Conservation (phyloP, 179 eudicot genomes). For the Pouteria campechiana region DNA sequence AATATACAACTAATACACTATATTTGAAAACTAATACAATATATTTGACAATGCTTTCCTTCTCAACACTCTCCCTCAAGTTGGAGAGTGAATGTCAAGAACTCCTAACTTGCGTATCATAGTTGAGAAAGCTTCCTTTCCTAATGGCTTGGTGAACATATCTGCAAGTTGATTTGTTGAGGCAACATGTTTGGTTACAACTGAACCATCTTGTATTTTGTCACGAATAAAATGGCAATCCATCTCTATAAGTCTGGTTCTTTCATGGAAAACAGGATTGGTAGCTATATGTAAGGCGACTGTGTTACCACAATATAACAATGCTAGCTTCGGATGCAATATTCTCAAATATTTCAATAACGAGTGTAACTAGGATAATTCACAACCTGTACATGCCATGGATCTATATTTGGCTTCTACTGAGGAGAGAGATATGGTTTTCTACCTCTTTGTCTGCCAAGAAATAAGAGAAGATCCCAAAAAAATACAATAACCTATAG, state of each 20-base stretch:
- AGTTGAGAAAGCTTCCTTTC: not conserved
- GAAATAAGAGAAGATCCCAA: not conserved
- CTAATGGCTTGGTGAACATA: conserved; percentile 2
- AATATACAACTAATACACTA: not conserved
- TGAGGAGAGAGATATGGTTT: not conserved
- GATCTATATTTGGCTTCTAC: not conserved
- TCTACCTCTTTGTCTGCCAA: not conserved
- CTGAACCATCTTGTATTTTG: no score
- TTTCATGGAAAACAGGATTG: conserved; percentile 8
- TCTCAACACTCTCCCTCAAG: not conserved
- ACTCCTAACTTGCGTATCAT: not conserved
- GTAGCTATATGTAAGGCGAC: conserved; percentile 4
- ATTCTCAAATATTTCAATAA: not conserved
- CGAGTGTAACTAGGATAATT: not conserved
- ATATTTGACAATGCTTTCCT: not conserved
- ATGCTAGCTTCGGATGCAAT: not conserved
- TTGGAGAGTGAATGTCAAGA: not conserved
- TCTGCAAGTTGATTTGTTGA: conserved; percentile 5
- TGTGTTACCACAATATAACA: conserved; percentile 4
- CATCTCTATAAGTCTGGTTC: not conserved
- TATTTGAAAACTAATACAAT: not conserved
- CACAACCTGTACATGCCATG: not conserved
- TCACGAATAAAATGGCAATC: not conserved
- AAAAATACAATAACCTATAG: not conserved
- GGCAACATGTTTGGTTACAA: no score